Conservation (phyloP, 768 basidiomycete genomes). For the Trametes meyenii region DNA sequence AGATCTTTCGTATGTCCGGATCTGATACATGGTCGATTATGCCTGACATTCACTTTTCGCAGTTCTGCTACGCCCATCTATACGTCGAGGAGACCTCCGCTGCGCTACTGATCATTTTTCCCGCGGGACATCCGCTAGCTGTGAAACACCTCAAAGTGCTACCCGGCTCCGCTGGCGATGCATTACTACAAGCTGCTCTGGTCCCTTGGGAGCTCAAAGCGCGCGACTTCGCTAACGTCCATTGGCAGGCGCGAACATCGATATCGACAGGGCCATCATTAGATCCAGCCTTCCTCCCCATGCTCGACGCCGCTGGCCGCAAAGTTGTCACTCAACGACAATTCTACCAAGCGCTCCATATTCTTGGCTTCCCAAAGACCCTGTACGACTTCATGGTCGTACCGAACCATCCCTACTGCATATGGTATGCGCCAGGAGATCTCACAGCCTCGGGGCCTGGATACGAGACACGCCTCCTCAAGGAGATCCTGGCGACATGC, state of each 20-base stretch:
- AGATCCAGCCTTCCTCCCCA: conserved; percentile 23
- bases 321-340: conserved; percentile 14
- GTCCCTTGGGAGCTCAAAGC: conserved; percentile 50
- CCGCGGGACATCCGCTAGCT: conserved; percentile 40
- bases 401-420: conserved; percentile 44
- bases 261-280: conserved; percentile 11
- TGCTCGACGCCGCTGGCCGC: neutral
- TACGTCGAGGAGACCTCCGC: conserved; percentile 49
- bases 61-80: conserved; percentile 56
- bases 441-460: conserved; percentile 34
- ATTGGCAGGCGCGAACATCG: conserved; percentile 26
- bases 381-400: conserved; percentile 50
- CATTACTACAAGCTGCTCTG: conserved; percentile 45
- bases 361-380: conserved; percentile 47
- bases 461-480: conserved; percentile 48
- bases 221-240: conserved; percentile 33
- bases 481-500: conserved; percentile 47
- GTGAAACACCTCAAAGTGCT: conserved; percentile 46
- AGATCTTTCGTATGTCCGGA: conserved; percentile 46
- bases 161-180: conserved; percentile 33
- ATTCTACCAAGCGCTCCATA: conserved; percentile 43
- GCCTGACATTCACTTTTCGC: neutral
- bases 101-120: conserved; percentile 62
- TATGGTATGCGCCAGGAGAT: conserved; percentile 49
- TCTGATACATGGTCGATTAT: neutral